Evolutionary conservation across 1,139 yeast genomes (phyloP), one percentile per base, ranked within the genome.

Genomic region (Candida tunisiensis): DNA sequence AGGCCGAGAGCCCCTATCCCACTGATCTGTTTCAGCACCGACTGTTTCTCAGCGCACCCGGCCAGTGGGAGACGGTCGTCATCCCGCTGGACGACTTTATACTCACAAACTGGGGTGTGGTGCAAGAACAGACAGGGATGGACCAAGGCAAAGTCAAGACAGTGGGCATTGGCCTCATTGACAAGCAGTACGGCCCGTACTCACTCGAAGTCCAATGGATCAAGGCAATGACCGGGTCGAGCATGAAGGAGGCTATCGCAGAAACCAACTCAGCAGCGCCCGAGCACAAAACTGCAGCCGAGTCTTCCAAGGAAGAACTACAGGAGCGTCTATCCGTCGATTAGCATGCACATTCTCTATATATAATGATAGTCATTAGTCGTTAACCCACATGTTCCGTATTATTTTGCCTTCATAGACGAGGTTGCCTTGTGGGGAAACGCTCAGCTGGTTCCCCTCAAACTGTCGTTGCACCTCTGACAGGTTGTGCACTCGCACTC

Each of bases 11-110:
- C 6, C 78, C 88, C 13, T 62, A 74, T 35, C 66, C 73, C 5
- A 75, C 91, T 2, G 93, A 80, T 49, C 57, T 80, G 35, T 80
- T 71, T 48, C 93, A 80, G 50, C 93, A 80, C 49, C 55, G 93
- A 23, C 58, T 80, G 37, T 80, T 78, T 41, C 57, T 79, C 34
- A 68, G 71, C 38, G 65, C 61, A 21, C 83, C 85, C 1, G 85
- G 85, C 3, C 62, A 69, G 36, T 80, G 93, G 93, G 92, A 80
- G 45, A 74, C 82, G 1, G 82, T 79, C 19, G 68, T 73, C 21
- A 71, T 79, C 21, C 83, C 91, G 27, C 57, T 80, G 31, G 63
- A 70, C 37, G 85, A 75, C 43, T 78, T 80, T 50, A 85, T 79
- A 31, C 60, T 79, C 53, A 80, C 93, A 18, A 78, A 77, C 44